Conservation (phyloP, 2,329 filamentous ascomycete species). For the Talaromyces albobiverticillius region DNA sequence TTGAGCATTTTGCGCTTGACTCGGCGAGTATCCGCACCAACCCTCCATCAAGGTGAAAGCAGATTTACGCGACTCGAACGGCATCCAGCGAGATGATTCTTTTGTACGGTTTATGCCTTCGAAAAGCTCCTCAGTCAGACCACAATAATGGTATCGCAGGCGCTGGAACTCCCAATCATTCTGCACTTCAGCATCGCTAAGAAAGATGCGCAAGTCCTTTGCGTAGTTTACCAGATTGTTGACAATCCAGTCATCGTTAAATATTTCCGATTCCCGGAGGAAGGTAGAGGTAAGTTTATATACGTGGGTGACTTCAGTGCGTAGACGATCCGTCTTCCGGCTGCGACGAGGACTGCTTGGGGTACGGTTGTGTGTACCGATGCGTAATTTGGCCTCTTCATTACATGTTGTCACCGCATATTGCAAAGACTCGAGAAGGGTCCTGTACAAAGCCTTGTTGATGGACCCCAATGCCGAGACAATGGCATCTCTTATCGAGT, state of each 20-base stretch:
- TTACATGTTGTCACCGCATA: slow-evolving; percentile 82
- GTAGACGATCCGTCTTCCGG: slow-evolving; percentile 77
- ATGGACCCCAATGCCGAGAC: slow-evolving; percentile 91
- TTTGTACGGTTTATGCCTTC: slow-evolving; percentile 83
- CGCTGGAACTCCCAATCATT: slow-evolving; percentile 94
- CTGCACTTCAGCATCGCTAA: slow-evolving; percentile 93
- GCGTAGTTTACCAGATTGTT: slow-evolving; percentile 85
- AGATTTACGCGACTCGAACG: slow-evolving; percentile 92
- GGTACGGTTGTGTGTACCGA: slow-evolving; percentile 73
- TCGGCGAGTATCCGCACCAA: slow-evolving; percentile 96
- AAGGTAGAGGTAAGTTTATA: slow-evolving; percentile 94
- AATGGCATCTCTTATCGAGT: slow-evolving; percentile 82
- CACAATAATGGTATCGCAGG: slow-evolving; percentile 88
- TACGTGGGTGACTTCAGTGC: slow-evolving; percentile 93
- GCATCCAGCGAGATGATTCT: slow-evolving; percentile 90
- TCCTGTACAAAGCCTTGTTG: slow-evolving; percentile 89
- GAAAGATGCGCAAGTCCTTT: slow-evolving; percentile 86
- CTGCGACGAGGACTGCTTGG: slow-evolving; percentile 79
- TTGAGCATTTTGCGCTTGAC: slow-evolving; percentile 75
- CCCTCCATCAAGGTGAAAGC: slow-evolving; percentile 97
- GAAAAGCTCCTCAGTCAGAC: slow-evolving; percentile 87
- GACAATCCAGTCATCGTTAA: slow-evolving; percentile 85
- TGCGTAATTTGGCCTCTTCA: slow-evolving; percentile 79
- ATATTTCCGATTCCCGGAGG: slow-evolving; percentile 72
- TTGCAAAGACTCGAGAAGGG: slow-evolving; percentile 83